Evolutionary conservation across 164 flowering plant species (phyloP).

Genomic region (Stephania japonica): DNA sequence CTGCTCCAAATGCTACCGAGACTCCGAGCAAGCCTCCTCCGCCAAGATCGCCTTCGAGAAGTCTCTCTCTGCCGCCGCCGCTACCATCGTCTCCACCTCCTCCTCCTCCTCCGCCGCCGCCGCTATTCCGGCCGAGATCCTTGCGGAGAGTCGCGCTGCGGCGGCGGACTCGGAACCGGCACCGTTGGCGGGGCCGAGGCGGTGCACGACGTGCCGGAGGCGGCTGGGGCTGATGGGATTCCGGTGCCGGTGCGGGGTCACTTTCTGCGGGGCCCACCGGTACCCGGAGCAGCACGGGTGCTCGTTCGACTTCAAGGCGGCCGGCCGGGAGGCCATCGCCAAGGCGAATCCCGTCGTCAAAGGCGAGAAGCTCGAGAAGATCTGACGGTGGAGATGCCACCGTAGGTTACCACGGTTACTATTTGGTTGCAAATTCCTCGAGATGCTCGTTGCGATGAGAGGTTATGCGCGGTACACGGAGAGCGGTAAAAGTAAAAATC

Average conservation of each 20-base stretch:
- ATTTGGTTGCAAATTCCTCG: too few relatives aligned
- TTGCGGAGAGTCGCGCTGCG: constrained; percentile 2
- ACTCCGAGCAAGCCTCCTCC: constrained; percentile 38
- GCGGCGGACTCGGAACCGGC: neutral
- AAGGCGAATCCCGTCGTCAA: constrained; percentile 56
- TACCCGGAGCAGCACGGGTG: constrained; percentile 69
- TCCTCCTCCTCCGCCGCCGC: constrained; percentile 10
- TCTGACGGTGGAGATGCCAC: constrained; percentile 18
- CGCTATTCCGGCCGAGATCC: constrained; percentile 10
- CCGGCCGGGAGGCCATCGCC: constrained; percentile 53
- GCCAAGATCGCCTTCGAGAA: constrained; percentile 37
- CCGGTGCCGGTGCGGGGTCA: constrained; percentile 53
- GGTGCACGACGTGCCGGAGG: constrained; percentile 48
- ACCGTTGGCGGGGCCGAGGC: constrained; percentile 22
- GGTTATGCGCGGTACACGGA: too few relatives aligned
- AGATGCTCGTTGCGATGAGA: too few relatives aligned
- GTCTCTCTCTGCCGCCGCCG: constrained; percentile 25
- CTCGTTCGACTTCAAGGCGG: constrained; percentile 52
- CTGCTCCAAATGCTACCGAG: constrained; percentile 68
- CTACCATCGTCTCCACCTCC: constrained; percentile 14
- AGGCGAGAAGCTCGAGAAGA: constrained; percentile 47
- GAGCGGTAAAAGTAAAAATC: too few relatives aligned
- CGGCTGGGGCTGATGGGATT: constrained; percentile 62
- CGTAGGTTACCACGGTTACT: too few relatives aligned
- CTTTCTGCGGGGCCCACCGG: constrained; percentile 62